These are phyloP conservation scores for Elongisporangium prolatum DNA, from an alignment of 352 stramenopile species.

Conservation along the genomic window DNA sequence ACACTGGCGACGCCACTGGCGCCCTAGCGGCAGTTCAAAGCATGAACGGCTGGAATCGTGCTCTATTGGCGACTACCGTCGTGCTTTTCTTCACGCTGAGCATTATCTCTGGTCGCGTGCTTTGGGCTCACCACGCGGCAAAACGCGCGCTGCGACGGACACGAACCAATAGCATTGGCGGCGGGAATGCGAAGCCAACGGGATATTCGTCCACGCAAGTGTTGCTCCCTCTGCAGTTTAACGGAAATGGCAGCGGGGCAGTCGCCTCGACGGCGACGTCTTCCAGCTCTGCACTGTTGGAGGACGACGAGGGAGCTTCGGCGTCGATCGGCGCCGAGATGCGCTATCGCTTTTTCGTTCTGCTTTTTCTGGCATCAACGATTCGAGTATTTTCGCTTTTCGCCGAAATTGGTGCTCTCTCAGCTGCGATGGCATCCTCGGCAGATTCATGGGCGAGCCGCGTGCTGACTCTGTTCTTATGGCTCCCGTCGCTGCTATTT, in stretches of 20 bases:
- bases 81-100: constrained; percentile 59
- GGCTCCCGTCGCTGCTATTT: constrained; percentile 79
- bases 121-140: constrained; percentile 39
- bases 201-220: neutral
- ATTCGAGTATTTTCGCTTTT: constrained; percentile 59
- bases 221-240: neutral
- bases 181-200: neutral
- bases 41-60: constrained; percentile 39
- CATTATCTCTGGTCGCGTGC: constrained; percentile 42
- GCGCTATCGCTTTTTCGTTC: constrained; percentile 63
- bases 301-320: constrained; percentile 43
- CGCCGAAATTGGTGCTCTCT: constrained; percentile 53
- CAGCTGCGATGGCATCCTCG: constrained; percentile 28
- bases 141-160: constrained; percentile 16
- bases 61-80: constrained; percentile 48
- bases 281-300: constrained; percentile 35
- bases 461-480: constrained; percentile 60
- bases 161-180: neutral
- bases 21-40: constrained; percentile 16
- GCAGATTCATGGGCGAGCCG: constrained; percentile 38
- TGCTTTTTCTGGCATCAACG: constrained; percentile 65
- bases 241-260: neutral
- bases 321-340: constrained; percentile 73
- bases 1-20: constrained; percentile 2
- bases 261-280: constrained; percentile 6